Evolutionary conservation across 495 filamentous ascomycete genomes (phyloP).

Genomic region (Talaromyces nanjingensis): DNA sequence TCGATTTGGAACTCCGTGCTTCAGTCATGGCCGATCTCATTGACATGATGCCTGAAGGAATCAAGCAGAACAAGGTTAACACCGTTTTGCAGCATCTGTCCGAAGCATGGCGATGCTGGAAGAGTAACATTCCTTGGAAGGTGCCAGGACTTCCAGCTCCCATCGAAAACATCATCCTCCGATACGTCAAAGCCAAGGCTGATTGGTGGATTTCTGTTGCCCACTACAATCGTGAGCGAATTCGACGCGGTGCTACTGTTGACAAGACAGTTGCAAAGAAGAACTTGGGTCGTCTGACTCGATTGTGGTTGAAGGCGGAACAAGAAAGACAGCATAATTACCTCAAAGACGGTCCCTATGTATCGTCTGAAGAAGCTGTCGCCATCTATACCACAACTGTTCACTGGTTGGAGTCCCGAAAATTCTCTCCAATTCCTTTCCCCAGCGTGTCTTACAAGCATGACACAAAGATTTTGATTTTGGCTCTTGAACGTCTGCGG

Average conservation of each 20-base stretch:
- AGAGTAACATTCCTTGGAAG: slow-evolving; percentile 99
- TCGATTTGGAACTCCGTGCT: slow-evolving; percentile 93
- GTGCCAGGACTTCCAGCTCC: slow-evolving; percentile 92
- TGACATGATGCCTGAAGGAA: slow-evolving; percentile 99
- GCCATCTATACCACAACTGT: slow-evolving; percentile 99
- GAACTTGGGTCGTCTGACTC: slow-evolving; percentile 90
- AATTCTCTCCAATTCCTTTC: slow-evolving; percentile 98
- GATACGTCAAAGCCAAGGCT: slow-evolving; percentile 97
- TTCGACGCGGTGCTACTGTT: slow-evolving; percentile 90
- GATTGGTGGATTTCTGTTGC: slow-evolving; percentile 99
- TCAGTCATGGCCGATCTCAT: slow-evolving; percentile 98
- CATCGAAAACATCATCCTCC: slow-evolving; percentile 96
- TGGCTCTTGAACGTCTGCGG: slow-evolving; percentile 87
- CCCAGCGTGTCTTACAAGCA: slow-evolving; percentile 99
- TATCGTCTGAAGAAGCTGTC: slow-evolving; percentile 96
- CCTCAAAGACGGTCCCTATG: slow-evolving; percentile 98
- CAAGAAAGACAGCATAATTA: slow-evolving; percentile 99
- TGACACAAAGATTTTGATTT: slow-evolving; percentile 97
- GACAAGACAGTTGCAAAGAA: slow-evolving; percentile 99
- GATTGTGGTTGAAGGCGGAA: slow-evolving; percentile 96
- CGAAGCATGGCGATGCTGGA: slow-evolving; percentile 99
- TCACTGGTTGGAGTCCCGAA: slow-evolving; percentile 96
- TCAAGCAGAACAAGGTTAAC: slow-evolving; percentile 99
- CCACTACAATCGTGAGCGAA: slow-evolving; percentile 97
- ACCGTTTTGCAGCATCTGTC: slow-evolving; percentile 95